Conservation (phyloP, 2,329 filamentous ascomycete genomes). For the Paracoccidioides lutzii region DNA sequence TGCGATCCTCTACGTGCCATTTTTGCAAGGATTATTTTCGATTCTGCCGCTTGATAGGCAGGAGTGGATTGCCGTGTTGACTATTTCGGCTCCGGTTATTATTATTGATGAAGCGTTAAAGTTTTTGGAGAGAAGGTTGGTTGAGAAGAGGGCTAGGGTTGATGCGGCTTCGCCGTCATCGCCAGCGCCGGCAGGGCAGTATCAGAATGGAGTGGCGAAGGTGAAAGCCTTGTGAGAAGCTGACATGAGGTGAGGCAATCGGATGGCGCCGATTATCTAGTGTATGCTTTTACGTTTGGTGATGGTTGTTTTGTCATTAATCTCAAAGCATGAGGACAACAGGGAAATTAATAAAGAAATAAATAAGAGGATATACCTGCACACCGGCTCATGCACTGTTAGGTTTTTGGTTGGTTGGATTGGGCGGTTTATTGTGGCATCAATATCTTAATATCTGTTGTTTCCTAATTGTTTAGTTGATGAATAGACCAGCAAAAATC, state of each 20-base stretch:
- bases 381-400: too few relatives aligned
- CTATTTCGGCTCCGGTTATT: slow-evolving; percentile 85
- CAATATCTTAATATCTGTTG: too few relatives aligned
- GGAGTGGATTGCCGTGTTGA: slow-evolving; percentile 86
- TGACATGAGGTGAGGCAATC: not conserved
- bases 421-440: too few relatives aligned
- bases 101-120: not conserved
- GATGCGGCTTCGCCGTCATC: not conserved
- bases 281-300: not conserved
- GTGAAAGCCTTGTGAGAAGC: not conserved
- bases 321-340: too few relatives aligned
- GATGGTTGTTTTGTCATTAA: not conserved
- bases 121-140: not conserved
- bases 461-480: too few relatives aligned
- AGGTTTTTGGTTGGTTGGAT: not conserved
- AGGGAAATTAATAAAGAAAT: too few relatives aligned
- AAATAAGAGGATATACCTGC: too few relatives aligned
- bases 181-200: not conserved
- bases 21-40: slow-evolving; percentile 78
- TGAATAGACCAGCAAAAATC: too few relatives aligned
- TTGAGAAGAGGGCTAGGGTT: not conserved
- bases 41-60: slow-evolving; percentile 73
- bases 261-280: not conserved
- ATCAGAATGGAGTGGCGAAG: slow-evolving; percentile 1
- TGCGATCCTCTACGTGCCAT: slow-evolving; percentile 78